Conservation (phyloP, 768 basidiomycete genomes). For the Leccinum rimulosum region DNA sequence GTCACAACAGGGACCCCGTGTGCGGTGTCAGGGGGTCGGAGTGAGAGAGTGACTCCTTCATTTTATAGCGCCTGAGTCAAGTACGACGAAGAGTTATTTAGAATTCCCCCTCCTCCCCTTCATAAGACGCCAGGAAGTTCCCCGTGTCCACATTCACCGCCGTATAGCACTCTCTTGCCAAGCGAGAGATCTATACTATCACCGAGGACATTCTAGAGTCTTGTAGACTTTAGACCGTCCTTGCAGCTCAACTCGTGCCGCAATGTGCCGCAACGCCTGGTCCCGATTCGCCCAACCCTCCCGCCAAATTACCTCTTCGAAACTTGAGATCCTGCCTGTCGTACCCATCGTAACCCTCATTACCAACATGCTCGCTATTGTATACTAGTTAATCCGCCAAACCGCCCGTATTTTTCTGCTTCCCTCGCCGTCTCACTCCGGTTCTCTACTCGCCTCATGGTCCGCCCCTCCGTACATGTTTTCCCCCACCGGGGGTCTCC, state of each 20-base stretch:
- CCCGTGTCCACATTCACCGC: background rate
- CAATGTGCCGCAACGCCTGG: conserved; percentile 39
- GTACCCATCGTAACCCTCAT: conserved; percentile 16
- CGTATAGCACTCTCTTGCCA: conserved; percentile 24
- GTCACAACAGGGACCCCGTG: conserved; percentile 20
- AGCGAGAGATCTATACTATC: conserved; percentile 21
- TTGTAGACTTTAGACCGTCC: conserved; percentile 36
- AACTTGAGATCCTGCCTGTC: conserved; percentile 14
- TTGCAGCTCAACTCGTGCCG: conserved; percentile 23
- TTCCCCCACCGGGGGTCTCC: conserved; percentile 72
- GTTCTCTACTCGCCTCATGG: conserved; percentile 24
- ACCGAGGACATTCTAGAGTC: conserved; percentile 43
- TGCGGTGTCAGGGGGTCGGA: conserved; percentile 25
- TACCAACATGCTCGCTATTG: conserved; percentile 34
- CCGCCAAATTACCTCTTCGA: conserved; percentile 15
- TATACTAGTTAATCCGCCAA: conserved; percentile 35
- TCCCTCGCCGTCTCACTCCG: background rate
- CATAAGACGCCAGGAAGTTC: conserved; percentile 5
- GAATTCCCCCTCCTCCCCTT: background rate
- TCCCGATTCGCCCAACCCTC: conserved; percentile 26
- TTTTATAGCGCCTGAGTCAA: conserved; percentile 32
- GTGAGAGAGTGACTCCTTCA: conserved; percentile 32
- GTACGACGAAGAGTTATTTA: conserved; percentile 20
- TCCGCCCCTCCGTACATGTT: conserved; percentile 41
- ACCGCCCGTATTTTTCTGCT: conserved; percentile 12